These are phyloP conservation scores for Fonsecaea erecta DNA, from an alignment of 2,329 filamentous ascomycete species.

Conservation along the genomic window DNA sequence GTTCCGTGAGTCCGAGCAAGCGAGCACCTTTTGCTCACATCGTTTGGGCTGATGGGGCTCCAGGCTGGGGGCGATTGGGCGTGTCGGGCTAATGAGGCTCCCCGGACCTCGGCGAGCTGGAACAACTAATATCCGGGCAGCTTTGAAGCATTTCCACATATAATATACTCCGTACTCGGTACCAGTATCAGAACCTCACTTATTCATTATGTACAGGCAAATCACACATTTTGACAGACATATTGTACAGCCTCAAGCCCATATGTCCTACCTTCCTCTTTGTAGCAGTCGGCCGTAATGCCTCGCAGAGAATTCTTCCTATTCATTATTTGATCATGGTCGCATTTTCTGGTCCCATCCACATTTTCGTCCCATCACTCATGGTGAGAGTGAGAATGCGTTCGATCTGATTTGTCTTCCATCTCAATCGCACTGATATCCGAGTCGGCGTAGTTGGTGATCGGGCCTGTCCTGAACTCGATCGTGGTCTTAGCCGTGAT, in stretches of 20 bases:
- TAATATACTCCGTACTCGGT: background rate
- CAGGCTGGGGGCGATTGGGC: background rate
- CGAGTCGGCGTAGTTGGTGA: constrained; percentile 19
- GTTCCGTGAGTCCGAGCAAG: constrained; percentile 23
- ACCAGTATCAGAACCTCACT: background rate
- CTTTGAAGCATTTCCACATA: background rate
- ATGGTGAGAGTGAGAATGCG: constrained; percentile 8
- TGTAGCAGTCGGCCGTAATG: constrained; percentile 5
- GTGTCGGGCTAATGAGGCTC: background rate
- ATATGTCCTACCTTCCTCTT: background rate
- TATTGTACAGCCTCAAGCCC: background rate
- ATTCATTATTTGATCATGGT: constrained; percentile 2
- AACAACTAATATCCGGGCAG: background rate
- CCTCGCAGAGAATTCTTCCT: background rate
- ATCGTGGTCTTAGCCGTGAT: constrained; percentile 34
- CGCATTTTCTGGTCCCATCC: background rate
- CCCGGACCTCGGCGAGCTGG: background rate
- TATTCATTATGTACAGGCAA: background rate
- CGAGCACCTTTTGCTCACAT: background rate
- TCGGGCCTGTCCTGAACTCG: constrained; percentile 24
- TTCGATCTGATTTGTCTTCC: constrained; percentile 24
- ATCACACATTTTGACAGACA: background rate
- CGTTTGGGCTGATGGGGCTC: background rate
- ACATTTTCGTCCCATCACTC: background rate
- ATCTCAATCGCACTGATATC: constrained; percentile 20